Evolutionary conservation across 768 basidiomycete species (phyloP).

Genomic region (Podaxis mareebaensis): DNA sequence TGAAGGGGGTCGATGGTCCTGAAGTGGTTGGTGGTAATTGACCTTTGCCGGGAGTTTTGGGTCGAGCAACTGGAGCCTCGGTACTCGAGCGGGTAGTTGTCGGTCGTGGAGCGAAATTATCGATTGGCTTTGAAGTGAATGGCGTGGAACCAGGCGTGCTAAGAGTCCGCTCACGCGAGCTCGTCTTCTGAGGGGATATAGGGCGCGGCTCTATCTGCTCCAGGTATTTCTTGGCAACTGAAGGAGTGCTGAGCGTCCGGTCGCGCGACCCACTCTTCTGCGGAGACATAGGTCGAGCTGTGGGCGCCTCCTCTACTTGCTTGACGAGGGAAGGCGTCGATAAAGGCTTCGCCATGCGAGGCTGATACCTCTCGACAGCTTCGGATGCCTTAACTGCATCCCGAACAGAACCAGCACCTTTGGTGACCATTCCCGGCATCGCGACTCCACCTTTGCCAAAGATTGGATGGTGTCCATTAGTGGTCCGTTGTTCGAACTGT

Average conservation of each 20-base stretch:
- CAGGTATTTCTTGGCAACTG: slow-evolving; percentile 22
- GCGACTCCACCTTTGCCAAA: slow-evolving; percentile 77
- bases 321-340: slow-evolving; percentile 7
- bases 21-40: slow-evolving; percentile 15
- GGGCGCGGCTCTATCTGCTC: slow-evolving; percentile 39
- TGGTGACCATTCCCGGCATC: slow-evolving; percentile 66
- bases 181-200: slow-evolving; percentile 38
- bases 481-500: slow-evolving; percentile 63
- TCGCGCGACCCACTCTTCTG: slow-evolving; percentile 17
- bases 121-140: slow-evolving; percentile 7
- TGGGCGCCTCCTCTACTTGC: background rate
- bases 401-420: slow-evolving; percentile 13
- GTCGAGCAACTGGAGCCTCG: background rate
- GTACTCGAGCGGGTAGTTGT: background rate
- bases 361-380: slow-evolving; percentile 19
- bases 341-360: slow-evolving; percentile 14
- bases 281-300: slow-evolving; percentile 17
- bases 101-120: background rate
- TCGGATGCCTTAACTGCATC: slow-evolving; percentile 17
- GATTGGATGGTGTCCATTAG: slow-evolving; percentile 66
- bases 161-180: slow-evolving; percentile 48
- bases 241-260: slow-evolving; percentile 10
- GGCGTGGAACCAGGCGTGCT: slow-evolving; percentile 41
- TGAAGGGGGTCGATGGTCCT: slow-evolving; percentile 18
- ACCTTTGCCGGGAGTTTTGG: background rate